Percentiles rank a stretch among this genome's conserved stretches.
Evolutionary conservation across 106 monocot species (phyloP).

Genomic region (Phalaenopsis equestris): DNA sequence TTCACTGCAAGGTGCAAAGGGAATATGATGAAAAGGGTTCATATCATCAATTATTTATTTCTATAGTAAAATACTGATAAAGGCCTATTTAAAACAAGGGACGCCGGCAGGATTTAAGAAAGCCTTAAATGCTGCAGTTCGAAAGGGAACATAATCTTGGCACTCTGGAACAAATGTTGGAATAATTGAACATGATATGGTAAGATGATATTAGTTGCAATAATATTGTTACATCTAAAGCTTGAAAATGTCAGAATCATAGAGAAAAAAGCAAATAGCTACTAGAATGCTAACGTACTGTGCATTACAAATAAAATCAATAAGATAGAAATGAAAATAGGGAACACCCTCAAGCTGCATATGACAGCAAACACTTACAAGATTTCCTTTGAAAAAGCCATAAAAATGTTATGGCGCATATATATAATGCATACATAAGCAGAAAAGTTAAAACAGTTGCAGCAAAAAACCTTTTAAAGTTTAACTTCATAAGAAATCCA

Average conservation of each 20-base stretch:
- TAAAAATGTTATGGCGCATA: background rate
- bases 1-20: constrained; percentile 31
- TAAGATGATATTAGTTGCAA: background rate
- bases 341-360: too few relatives aligned
- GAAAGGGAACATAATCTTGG: too few relatives aligned
- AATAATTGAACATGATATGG: background rate
- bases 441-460: background rate
- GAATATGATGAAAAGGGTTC: background rate
- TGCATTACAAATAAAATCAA: background rate
- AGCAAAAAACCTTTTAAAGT: too few relatives aligned
- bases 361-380: background rate
- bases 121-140: too few relatives aligned
- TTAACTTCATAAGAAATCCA: too few relatives aligned
- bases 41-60: background rate
- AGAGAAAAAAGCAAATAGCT: background rate
- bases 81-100: too few relatives aligned
- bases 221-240: background rate
- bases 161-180: too few relatives aligned
- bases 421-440: background rate
- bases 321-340: background rate
- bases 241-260: background rate
- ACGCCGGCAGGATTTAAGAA: too few relatives aligned
- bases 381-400: background rate
- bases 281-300: background rate
- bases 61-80: background rate